Evolutionary conservation across 768 basidiomycete genomes (phyloP), one percentile per base, ranked within the genome.

Genomic region (Calocera cornea): DNA sequence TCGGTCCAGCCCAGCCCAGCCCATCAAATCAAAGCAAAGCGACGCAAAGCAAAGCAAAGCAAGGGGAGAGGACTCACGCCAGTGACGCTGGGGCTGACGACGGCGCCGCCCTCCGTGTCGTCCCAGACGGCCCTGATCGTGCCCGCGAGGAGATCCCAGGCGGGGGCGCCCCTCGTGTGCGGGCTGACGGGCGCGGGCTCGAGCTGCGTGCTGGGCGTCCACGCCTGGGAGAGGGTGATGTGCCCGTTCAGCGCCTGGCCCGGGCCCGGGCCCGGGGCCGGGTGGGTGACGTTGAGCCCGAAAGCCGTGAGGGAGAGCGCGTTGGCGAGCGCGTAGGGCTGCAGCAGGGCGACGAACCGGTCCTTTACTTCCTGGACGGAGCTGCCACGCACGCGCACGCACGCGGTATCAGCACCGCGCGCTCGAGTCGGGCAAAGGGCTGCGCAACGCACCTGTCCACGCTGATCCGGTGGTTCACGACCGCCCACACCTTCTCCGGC

Each of bases 381-480:
- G 54, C 54, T 60, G 36, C 36, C 36, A n/a, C n/a, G n/a, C n/a
- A n/a, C n/a, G n/a, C n/a, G n/a, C 36, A 38, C 36, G 36, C 14
- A 7, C 22, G 19, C 19, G 54, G 2, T 27, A 60, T 14, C 27
- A 60, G 14, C 31, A 2, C 31, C 10, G 27, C 31, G 24, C 34
- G 5, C 17, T 22, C 36, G n/a, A 68, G 24, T 19, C 2, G 17
- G 49, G 5, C 19, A 16, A 64, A 29, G 10, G 31, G 24, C 11
- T 14, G 49, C 11, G 10, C 8, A 27, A 65, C 79, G 41, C 33
- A 81, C 86, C 85, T 87, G 64, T 81, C 79, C 5, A 83, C 83
- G 2, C 86, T 80, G 65, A 90, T 84, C 3, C 89, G 85, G 72
- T 88, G 87, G 72, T 91, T 89, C 29, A 90, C 81, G 27, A 90